Base-by-base conservation (phyloP, 495 filamentous ascomycete species). In the Xylaria sp. region DNA sequence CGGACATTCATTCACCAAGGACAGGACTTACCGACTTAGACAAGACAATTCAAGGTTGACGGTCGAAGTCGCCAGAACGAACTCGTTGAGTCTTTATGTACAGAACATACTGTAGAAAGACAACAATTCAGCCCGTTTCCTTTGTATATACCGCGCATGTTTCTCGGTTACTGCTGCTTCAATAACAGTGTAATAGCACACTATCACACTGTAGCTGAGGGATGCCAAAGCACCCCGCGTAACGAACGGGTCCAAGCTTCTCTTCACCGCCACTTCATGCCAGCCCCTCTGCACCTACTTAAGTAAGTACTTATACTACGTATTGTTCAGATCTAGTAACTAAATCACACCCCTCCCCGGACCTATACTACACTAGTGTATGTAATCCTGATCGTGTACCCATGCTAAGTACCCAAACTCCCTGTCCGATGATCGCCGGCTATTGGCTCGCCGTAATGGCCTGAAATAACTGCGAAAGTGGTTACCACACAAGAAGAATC, bases 401-500 rank as follows among this genome's bases (percentile, higher is more conserved):
- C 53, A 35, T 35, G 71, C 73, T 70, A 69, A 33, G 71, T 71
- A 69, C 71, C 74, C 71, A 68, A 73, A 71, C 69, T 72, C 73
- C 75, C 73, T 75, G 77, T 75, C 77, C 75, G 77, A 75, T 75
- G 77, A 78, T 77, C 75, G 72, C 67, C 78, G 73, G 72, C 74
- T 77, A 71, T 77, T 79, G 67, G 71, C 70, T 75, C 59, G 41
- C 71, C 48, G 74, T 78, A 75, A 73, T 61, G 57, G 57, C 57
- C 33, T 74, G 61, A 58, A 72, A 46, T 57, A 57, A 24, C 21
- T 33, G 29, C 53, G 8, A 44, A 26, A 44, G 59, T 12, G 1
- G 59, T 44, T 14, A 53, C n/a, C 33, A 53, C 29, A 35, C 48
- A 26, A 40, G 33, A 40, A 50, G 35, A 66, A 50, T 66, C 63